Evolutionary conservation across 2,329 filamentous ascomycete genomes (phyloP).

Genomic region (Mariannaea sp.): DNA sequence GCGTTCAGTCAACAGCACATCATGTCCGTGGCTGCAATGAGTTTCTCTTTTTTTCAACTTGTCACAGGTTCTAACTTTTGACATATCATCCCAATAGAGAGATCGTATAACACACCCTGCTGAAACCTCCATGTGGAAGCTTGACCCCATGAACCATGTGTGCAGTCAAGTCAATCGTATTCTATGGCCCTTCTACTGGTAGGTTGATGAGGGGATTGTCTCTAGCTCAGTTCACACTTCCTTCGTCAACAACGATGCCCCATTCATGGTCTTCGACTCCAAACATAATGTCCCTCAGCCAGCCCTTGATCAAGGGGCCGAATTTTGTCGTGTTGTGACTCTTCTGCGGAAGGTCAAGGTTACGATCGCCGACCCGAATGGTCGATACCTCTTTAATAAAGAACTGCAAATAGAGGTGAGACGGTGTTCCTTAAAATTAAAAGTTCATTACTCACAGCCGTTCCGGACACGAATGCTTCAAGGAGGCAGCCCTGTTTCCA

Average conservation of each 20-base stretch:
- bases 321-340: not conserved
- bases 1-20: too few species aligned
- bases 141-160: too few species aligned
- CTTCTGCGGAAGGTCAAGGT: not conserved
- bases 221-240: too few species aligned
- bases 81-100: too few species aligned
- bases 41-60: too few species aligned
- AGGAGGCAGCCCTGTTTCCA: constrained; percentile 62
- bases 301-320: not conserved
- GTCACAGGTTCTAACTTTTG: too few species aligned
- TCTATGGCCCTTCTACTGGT: too few species aligned
- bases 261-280: not conserved
- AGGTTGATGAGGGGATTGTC: too few species aligned
- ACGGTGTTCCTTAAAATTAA: not conserved
- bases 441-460: constrained; percentile 53
- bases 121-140: too few species aligned
- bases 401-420: constrained; percentile 8
- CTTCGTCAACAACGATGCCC: not conserved
- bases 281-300: not conserved
- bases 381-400: constrained; percentile 5
- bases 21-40: too few species aligned
- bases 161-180: too few species aligned
- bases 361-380: not conserved
- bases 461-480: constrained; percentile 70
- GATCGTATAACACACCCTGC: too few species aligned